Evolutionary conservation across 352 stramenopile genomes (phyloP), one percentile per base, ranked within the genome.

Genomic region (Globisporangium splendens): DNA sequence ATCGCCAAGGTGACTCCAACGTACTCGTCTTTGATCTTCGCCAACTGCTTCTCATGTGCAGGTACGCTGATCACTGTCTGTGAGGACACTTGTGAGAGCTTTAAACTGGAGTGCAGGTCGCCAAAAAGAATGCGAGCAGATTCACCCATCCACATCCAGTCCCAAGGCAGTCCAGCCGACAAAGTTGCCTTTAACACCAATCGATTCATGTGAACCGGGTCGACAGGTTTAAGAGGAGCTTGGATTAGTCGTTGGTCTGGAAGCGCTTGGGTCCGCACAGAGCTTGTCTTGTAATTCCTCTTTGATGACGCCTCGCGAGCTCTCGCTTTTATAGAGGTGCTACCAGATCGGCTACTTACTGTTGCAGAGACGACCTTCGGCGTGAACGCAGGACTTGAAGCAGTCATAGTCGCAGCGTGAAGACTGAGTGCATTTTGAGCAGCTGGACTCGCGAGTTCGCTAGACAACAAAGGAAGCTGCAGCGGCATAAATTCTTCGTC

Each of bases 1-100:
- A 91, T 77, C 28, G 79, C 73, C 13, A 93, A 50, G 18, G 82
- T 90, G 58, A 89, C 65, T 6, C 80, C 80, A 44, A 73, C 54
- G 50, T 67, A 50, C 22, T 91, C 83, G 8, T 79, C 77, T 61
- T 81, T 84, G 57, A 91, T 75, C 50, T 76, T 81, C 5, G 72
- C 50, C 3, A 88, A 51, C 50, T 88, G 78, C 22, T 82, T 81
- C 42, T 88, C 73, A 42, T 79, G 72, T 18, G 54, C 70, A 39
- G 43, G 35, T 4, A 44, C 14, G 8, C 61, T 63, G 6, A 75
- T 55, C 1, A 61, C 62, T 20, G 56, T 52, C 20, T 83, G 54
- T 10, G 68, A 49, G 13, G 65, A 55, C 22, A 61, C 21, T 54
- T 42, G 59, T 2, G 67, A 73, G 15, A 59, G 31, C 15, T 75